Conservation (phyloP, 257 asterid genomes). For the Orobanche coerulescens region DNA sequence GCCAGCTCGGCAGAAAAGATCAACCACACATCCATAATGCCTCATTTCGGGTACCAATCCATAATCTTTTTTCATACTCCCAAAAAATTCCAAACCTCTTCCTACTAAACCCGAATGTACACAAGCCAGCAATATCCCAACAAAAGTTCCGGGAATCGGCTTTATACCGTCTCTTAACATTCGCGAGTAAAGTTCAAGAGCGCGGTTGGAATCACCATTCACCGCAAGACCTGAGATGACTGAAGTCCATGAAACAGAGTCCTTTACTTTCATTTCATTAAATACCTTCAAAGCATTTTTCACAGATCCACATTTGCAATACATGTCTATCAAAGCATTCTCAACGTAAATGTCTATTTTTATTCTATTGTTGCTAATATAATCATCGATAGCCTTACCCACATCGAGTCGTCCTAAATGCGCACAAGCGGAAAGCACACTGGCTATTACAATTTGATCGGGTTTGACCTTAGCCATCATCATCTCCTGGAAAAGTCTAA, state of each 20-base stretch:
- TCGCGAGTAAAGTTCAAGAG: slow-evolving; percentile 27
- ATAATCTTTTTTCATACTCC: slow-evolving; percentile 32
- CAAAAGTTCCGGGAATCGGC: slow-evolving; percentile 35
- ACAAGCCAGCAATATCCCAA: slow-evolving; percentile 38
- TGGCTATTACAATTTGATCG: slow-evolving; percentile 30
- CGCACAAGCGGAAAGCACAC: slow-evolving; percentile 43
- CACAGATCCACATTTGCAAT: slow-evolving; percentile 45
- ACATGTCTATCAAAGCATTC: slow-evolving; percentile 49
- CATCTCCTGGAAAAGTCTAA: slow-evolving; percentile 38
- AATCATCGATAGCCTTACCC: slow-evolving; percentile 33
- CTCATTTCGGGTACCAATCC: slow-evolving; percentile 40
- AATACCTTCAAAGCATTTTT: slow-evolving; percentile 30
- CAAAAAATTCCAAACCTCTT: slow-evolving; percentile 31
- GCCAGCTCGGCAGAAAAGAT: slow-evolving; percentile 39
- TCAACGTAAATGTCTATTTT: slow-evolving; percentile 33
- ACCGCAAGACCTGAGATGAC: slow-evolving; percentile 39
- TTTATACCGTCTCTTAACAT: slow-evolving; percentile 28
- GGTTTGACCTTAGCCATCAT: slow-evolving; percentile 31
- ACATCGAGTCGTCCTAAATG: slow-evolving; percentile 36
- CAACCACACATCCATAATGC: slow-evolving; percentile 47
- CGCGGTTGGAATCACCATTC: slow-evolving; percentile 28
- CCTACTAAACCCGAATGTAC: slow-evolving; percentile 42
- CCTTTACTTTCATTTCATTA: slow-evolving; percentile 24
- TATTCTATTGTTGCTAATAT: slow-evolving; percentile 14
- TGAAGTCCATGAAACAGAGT: slow-evolving; percentile 39